Evolutionary conservation across 805 yeast genomes (phyloP), one percentile per base, ranked within the genome.

Genomic region (Candida parachauliodes): DNA sequence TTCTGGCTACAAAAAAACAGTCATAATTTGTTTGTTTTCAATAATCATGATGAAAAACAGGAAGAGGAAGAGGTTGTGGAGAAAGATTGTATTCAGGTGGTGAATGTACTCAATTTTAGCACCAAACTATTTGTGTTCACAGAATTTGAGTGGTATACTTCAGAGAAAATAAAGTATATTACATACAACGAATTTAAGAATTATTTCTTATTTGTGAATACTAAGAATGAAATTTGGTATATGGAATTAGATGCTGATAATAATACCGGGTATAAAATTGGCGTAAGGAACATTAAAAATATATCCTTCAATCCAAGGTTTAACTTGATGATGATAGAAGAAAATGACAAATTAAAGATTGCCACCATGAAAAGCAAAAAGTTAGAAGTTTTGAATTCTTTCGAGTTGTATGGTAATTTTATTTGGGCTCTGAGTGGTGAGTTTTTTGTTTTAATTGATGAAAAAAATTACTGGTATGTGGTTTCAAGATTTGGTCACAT

Each of bases 1-100:
- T 62, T 48, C 36, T 68, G 72, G 72, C 44, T 65, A 28, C 61
- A 65, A 34, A 52, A 57, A 18, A 62, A 65, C 42, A 64, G 71
- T 25, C 70, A 65, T 41, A 60, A 60, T 43, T 45, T 68, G 36
- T 49, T 65, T 11, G 48, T 65, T 11, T 55, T 48, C 45, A 65
- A 56, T 36, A 47, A 50, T 26, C 33, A 28, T 24, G 39, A 36
- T 20, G 37, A 27, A 7, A 44, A 48, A 24, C 48, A 49, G 39
- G 45, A 39, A 17, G 33, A 28, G 14, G 22, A 22, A 16, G 36
- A 35, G 6, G 19, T 37, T 10, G 14, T 20, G 9, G 34, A 36
- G 14, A 44, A 48, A 15, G 43, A 46, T 29, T 43, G 38, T 16
- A 42, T 68, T 21, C 73, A 68, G 43, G 34, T 65, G 1, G 49